Evolutionary conservation across 2,329 filamentous ascomycete species (phyloP), one percentile per base, ranked within the genome.

Genomic region (Amylocarpus encephaloides): DNA sequence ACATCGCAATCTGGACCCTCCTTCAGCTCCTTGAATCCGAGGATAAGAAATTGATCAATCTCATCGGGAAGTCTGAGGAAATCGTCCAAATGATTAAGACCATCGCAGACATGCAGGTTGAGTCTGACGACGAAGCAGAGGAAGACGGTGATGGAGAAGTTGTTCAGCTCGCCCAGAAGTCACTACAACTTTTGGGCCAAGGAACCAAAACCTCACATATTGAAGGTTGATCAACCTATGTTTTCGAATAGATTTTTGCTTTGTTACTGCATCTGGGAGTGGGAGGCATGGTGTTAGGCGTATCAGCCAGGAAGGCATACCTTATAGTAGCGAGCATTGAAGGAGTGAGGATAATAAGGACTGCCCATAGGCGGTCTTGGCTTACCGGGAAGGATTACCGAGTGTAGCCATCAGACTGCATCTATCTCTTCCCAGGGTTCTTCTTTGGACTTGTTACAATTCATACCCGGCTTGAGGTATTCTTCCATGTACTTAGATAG

Each of bases 1-100:
- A 98, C 67, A 98, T 98, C 65, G 93, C 93, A 45, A 95, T 97
- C 56, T 98, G 93, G 93, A 98, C 93, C 1, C 73, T 98, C 43
- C 79, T 98, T 3, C 93, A 98, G 66, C 79, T 98, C 4, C 83
- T 98, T 45, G 93, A 98, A 70, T 96, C 92, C 0, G 91, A 95
- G 67, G 92, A 98, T 66, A 84, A 87, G 70, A 85, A 82, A 49
- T 76, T 98, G n/a, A 86, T 96, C 56, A 83, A 84, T 44, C 82
- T 89, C 43, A 96, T 98, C 60, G 84, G 88, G 61, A 87, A 92
- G 64, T 91, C 90, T 1, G 87, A 92, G 57, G 89, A 95, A 58
- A 86, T 98, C 58, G 87, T 96, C 50, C 82, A 88, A 55, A 90
- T 95, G 78, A 93, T 97, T 55, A 88, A 87, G 67, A 81, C 82